Evolutionary conservation across 345 rosid genomes (phyloP), one percentile per base, ranked within the genome.

Genomic region (Aegle marmelos): DNA sequence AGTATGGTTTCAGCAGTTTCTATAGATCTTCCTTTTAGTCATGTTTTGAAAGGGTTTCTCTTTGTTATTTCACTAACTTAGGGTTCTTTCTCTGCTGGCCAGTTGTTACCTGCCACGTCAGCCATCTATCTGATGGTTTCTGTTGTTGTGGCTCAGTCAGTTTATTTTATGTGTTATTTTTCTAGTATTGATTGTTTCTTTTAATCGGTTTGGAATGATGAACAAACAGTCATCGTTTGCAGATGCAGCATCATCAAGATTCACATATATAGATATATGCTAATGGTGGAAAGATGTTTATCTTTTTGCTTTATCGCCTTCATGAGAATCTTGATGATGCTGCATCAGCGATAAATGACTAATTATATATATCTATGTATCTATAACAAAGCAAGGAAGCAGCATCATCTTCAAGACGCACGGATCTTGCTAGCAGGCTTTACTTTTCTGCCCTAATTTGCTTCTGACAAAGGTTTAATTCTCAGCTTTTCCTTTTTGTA

Each of bases 301-400:
- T 53, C 57, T 53, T 53, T 53, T 6, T 53, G 57, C 57, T 53
- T 53, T 53, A 53, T 17, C 17, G 57, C 57, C 22, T 53, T 53
- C 25, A n/a, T 88, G 94, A 82, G 94, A 91, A 91, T 91, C 94
- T 89, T 91, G 94, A 91, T 91, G 94, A 91, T 91, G 94, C 94
- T 89, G 94, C 94, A 88, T 87, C 91, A 50, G 94, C 88, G 73
- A 86, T 78, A 56, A 39, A 88, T 89, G 94, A 80, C 90, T 91
- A 45, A 45, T 31, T 22, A 19, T 21, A 64, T 63, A 45, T 45
- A 1, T 45, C 17, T 45, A 45, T 45, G 0, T 45, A 45, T 60
- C 17, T 7, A 7, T 7, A 62, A 31, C 68, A 31, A 63, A 10
- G 41, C 21, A 16, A 10, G 41, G 57, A 16, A 53, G 21, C 41